Percentiles rank a stretch among this genome's conserved stretches.
Conservation (phyloP, 2,329 filamentous ascomycete genomes). For the Stemphylium lycopersici region DNA sequence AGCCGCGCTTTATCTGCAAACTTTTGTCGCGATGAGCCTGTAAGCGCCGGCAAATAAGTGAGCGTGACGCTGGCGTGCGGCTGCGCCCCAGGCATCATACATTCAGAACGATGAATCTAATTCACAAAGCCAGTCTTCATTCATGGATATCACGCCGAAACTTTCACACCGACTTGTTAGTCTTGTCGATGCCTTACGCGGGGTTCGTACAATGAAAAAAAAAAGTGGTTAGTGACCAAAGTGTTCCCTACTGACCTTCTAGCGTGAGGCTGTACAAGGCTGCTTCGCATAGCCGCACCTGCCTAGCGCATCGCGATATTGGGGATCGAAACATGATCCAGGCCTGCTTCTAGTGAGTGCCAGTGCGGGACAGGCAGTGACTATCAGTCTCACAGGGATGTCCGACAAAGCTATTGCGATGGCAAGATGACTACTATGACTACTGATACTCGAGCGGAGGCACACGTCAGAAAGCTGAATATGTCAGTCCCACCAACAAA, state of each 20-base stretch:
- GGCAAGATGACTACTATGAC: constrained; percentile 3
- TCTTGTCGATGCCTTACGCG: too few species aligned
- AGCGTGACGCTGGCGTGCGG: background rate
- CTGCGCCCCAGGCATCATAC: too few species aligned
- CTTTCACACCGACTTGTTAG: too few species aligned
- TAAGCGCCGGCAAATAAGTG: background rate
- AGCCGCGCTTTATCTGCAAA: constrained; percentile 6
- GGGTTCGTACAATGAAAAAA: too few species aligned
- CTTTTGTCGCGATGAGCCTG: background rate
- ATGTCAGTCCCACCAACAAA: background rate
- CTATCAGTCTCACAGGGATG: background rate
- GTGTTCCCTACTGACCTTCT: background rate
- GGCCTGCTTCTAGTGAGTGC: background rate
- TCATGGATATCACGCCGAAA: too few species aligned
- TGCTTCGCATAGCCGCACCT: background rate
- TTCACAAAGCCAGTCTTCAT: too few species aligned
- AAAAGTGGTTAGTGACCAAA: too few species aligned
- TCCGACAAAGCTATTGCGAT: background rate
- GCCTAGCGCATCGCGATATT: background rate
- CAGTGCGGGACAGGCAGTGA: background rate
- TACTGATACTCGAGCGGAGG: constrained; percentile 3
- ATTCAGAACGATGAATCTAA: too few species aligned
- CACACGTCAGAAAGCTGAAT: background rate
- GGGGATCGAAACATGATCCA: background rate
- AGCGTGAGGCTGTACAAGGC: constrained; percentile 11